These are phyloP conservation scores for Chytriomyces sp. DNA, from an alignment of 192 early-diverging fungal genomes.

Conservation along the genomic window DNA sequence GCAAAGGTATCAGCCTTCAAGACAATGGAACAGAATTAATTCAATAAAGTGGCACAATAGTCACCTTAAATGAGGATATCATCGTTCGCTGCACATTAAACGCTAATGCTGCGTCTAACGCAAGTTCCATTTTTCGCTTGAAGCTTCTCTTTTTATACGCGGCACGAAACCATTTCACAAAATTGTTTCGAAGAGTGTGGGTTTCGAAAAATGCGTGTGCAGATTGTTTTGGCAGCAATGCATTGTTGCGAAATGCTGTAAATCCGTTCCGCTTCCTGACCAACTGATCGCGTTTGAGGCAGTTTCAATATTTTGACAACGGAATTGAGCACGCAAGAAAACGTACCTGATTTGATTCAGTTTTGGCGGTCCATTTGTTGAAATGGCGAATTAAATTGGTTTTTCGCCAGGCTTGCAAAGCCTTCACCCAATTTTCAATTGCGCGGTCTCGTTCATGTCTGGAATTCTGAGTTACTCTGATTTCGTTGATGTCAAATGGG, in stretches of 20 bases:
- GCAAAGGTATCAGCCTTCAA: neutral
- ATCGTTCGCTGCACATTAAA: neutral
- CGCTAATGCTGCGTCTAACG: neutral
- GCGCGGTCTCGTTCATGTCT: neutral
- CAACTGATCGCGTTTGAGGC: neutral
- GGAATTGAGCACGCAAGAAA: neutral
- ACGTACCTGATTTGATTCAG: neutral
- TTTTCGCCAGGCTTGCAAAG: neutral
- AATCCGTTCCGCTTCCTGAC: neutral
- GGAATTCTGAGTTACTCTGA: neutral
- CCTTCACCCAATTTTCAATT: neutral
- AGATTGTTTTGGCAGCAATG: neutral
- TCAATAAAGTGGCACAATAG: neutral
- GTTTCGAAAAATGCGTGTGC: neutral
- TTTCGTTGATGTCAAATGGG: neutral
- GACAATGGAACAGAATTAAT: neutral
- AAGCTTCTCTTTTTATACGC: neutral
- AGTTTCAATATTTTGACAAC: neutral
- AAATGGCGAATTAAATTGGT: neutral
- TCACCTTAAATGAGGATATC: neutral
- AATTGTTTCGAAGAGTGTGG: neutral
- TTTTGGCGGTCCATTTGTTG: neutral
- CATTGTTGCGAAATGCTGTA: neutral
- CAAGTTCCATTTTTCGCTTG: neutral
- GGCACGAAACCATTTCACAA: slow-evolving; percentile 5